phyloP scores from a whole-genome alignment of 371 early-diverging fungal genomes.

The Saksenaea oblongispora region DNA sequence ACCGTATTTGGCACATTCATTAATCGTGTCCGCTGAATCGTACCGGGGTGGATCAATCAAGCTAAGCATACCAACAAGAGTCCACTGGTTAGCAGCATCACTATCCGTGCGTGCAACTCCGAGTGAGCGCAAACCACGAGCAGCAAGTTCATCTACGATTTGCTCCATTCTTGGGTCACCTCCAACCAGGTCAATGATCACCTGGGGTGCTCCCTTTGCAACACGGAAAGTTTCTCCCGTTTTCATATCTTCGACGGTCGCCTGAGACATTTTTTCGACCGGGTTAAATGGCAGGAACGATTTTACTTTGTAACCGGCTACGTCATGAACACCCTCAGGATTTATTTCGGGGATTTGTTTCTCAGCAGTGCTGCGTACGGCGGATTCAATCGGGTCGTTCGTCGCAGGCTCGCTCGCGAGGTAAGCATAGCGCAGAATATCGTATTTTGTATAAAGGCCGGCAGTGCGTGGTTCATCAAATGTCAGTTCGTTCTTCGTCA shows the following conservation, averaged over 20 bases:
- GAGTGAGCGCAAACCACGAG: conserved; percentile 79
- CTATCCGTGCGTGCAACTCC: conserved; percentile 84
- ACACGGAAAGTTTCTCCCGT: conserved; percentile 70
- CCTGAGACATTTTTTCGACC: conserved; percentile 86
- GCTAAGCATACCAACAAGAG: conserved; percentile 72
- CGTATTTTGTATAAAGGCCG: conserved; percentile 70
- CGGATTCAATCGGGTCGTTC: conserved; percentile 90
- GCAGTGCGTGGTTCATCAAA: conserved; percentile 88
- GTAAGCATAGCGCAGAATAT: conserved; percentile 84
- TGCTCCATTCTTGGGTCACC: conserved; percentile 77
- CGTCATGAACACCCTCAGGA: conserved; percentile 48
- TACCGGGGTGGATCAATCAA: conserved; percentile 90
- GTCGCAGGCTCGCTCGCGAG: conserved; percentile 90
- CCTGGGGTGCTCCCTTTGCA: conserved; percentile 96
- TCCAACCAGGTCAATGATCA: conserved; percentile 80
- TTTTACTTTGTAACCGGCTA: conserved; percentile 87
- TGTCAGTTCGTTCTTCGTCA: conserved; percentile 90
- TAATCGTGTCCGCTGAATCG: conserved; percentile 68
- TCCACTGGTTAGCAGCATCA: conserved; percentile 62
- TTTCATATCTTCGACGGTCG: conserved; percentile 75
- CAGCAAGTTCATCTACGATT: conserved; percentile 81
- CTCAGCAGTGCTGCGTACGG: conserved; percentile 84
- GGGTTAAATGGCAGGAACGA: conserved; percentile 93
- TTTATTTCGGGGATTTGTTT: conserved; percentile 70
- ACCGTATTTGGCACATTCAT: conserved; percentile 66